phyloP scores from a whole-genome alignment of 78 protist species.

The Reticulomyxa filosa region DNA sequence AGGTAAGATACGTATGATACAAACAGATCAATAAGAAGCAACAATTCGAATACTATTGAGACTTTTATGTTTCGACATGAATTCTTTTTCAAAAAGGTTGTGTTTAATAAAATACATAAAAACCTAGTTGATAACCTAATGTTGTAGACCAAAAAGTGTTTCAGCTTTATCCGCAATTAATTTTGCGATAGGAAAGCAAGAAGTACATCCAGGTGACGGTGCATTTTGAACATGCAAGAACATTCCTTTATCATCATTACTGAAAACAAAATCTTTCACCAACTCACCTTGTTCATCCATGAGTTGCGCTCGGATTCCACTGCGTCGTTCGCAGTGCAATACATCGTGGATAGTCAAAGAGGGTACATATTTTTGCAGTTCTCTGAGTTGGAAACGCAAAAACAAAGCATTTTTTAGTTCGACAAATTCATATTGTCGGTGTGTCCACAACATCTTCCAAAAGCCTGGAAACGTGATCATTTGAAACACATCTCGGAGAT shows the following conservation, averaged over 20 bases:
- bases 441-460: not conserved
- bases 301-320: conserved; percentile 33
- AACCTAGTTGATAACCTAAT: too few species aligned
- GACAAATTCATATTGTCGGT: conserved; percentile 14
- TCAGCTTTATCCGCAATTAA: too few species aligned
- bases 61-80: too few species aligned
- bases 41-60: too few species aligned
- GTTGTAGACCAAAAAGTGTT: too few species aligned
- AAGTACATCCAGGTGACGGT: conserved; percentile 48
- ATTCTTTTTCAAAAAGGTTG: too few species aligned
- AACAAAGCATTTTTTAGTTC: conserved; percentile 6
- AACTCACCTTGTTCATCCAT: conserved; percentile 15
- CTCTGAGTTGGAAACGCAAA: not conserved
- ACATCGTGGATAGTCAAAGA: not conserved
- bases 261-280: conserved; percentile 35
- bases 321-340: not conserved
- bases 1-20: too few species aligned
- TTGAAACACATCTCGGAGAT: conserved; percentile 7
- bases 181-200: conserved; percentile 42
- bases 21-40: too few species aligned
- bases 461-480: not conserved
- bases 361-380: conserved; percentile 15
- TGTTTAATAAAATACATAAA: too few species aligned
- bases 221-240: conserved; percentile 32
- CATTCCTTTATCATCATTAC: not conserved